Evolutionary conservation across 345 rosid genomes (phyloP).

Genomic region (Xanthoceras sorbifolium): DNA sequence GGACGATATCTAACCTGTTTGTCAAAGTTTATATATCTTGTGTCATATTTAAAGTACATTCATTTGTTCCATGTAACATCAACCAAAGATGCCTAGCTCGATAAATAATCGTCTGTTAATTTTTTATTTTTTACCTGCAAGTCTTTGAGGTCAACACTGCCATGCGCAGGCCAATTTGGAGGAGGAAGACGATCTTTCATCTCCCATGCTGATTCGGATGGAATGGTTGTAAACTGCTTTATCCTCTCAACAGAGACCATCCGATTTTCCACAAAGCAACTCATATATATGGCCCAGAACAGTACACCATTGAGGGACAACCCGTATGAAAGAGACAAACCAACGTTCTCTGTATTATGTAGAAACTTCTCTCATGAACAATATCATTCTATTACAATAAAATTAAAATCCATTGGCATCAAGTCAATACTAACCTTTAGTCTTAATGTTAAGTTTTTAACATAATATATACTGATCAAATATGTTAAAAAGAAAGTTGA

Average conservation of each 20-base stretch:
- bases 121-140: conserved; percentile 80
- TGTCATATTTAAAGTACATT: background rate
- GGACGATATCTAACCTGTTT: conserved; percentile 87
- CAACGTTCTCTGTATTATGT: conserved; percentile 67
- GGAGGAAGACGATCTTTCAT: conserved; percentile 61
- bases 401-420: background rate
- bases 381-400: too few relatives aligned
- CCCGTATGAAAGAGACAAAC: conserved; percentile 89
- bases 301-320: conserved; percentile 79
- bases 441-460: background rate
- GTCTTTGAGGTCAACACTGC: conserved; percentile 72
- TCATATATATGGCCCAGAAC: conserved; percentile 76
- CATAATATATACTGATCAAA: too few relatives aligned
- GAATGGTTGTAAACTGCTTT: conserved; percentile 81
- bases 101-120: background rate
- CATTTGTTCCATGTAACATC: background rate
- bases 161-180: conserved; percentile 73
- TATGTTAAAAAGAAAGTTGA: too few relatives aligned
- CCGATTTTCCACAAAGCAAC: conserved; percentile 88
- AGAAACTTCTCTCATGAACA: conserved; percentile 8
- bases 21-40: conserved; percentile 9
- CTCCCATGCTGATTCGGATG: conserved; percentile 80
- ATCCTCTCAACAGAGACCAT: conserved; percentile 96
- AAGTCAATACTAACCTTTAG: background rate
- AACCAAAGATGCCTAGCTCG: background rate